Base-by-base conservation (phyloP, 202 grass and related monocot genomes). In the Setaria viridis region DNA sequence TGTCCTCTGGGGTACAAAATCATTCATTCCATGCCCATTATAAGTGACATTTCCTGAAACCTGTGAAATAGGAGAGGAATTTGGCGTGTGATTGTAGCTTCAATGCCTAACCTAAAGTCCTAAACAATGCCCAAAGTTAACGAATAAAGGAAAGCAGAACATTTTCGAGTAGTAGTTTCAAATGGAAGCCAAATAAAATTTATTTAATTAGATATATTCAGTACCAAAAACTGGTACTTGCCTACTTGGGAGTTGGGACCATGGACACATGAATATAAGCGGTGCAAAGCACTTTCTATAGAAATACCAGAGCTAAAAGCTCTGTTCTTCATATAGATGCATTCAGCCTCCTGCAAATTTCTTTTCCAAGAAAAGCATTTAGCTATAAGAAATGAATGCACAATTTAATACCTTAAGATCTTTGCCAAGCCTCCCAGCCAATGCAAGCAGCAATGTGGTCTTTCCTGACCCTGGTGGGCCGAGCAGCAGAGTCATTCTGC, bases 1-100 rank as follows among this genome's bases (percentile, higher is more conserved):
- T 30, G 95, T 95, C 77, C 93, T 94, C 85, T 95, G 86, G 4
- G 95, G 93, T 56, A 98, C 93, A 60, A 98, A 98, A 69, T 95
- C 93, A 53, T 88, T 82, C 90, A 99, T 92, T 15, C 70, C 79
- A 65, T 99, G 90, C 15, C 96, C 93, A 67, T 99, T 99, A 73
- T 95, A 99, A 64, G 96, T 99, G 15, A 99, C 90, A 56, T 72
- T 86, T 46, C 96, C 96, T 41, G 85, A 88, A 67, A 86, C 67
- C 94, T 97, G 88, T 82, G 68, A 37, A 37, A 79, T 11, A 51
- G 47, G 51, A 53, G 70, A 33, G 46, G 25, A 33, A 53, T 73
- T 33, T 73, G 47, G 29, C 11, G 16, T 73, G 70, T 50, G 25
- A 51, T 32, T 72, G 7, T 72, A 71, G 13, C 13, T 33, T 72